Base-by-base conservation (phyloP, 805 yeast genomes). In the Torulaspora quercuum region DNA sequence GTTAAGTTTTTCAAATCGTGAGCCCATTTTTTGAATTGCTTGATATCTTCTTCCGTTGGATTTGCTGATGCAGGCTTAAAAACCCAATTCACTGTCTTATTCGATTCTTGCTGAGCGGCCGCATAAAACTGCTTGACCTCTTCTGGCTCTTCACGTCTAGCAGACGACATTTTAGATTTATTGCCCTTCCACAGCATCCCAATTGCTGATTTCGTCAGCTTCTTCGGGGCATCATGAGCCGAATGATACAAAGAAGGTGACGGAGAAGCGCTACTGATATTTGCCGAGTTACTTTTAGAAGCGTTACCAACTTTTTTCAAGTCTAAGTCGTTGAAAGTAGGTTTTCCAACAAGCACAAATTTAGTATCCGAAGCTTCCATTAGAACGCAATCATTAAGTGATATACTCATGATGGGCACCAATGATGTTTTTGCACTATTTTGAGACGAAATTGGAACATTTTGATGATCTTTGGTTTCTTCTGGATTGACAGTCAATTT, bases 1-100 rank as follows among this genome's bases (percentile, higher is more conserved):
- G 73, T 65, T 45, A 80, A 59, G 43, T 76, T 79, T 19, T 64
- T 60, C 29, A 80, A 57, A 52, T 78, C 82, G 18, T 66, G 69
- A 22, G 65, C 59, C 86, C 86, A 80, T 45, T 67, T 68, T 16
- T 52, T 53, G 33, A 71, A 71, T 34, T 74, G 74, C 22, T 59
- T 64, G 10, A 48, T 57, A 17, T 63, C 65, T 7, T 42, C 69
- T 51, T 57, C 80, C 61, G 61, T 70, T 64, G 55, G 73, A 10
- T 42, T 37, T n/a, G 48, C 43, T n/a, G 48, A 31, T 3, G 45
- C 44, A 2, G 50, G 41, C 23, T 52, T 56, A 38, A 61, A 59
- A 1, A 49, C 44, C 57, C 63, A 58, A 17, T 44, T 49, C 5
- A 52, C 52, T 10, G 42, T 31, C 17, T 45, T 44, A 16, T 42